Percentiles rank a stretch among this genome's conserved stretches.
Evolutionary conservation across 108 stramenopile species (phyloP).

Genomic region (Cyclostephanos tholiformis): DNA sequence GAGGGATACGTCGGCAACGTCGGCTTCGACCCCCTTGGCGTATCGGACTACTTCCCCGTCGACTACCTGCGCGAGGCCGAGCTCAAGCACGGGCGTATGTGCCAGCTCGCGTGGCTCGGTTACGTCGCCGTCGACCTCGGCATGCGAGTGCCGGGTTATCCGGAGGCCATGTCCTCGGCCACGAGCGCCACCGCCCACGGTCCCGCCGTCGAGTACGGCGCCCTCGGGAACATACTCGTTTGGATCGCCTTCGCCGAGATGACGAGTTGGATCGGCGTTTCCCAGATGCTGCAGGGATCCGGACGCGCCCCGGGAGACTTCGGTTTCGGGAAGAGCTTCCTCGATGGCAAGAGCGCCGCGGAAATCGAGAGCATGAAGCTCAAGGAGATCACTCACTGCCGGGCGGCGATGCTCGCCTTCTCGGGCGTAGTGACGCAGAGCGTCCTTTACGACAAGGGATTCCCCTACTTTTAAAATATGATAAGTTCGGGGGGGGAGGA

Average conservation of each 20-base stretch:
- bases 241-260: conserved; percentile 77
- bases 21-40: conserved; percentile 93
- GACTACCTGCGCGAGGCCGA: conserved; percentile 94
- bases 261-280: conserved; percentile 65
- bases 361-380: conserved; percentile 80
- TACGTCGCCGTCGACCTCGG: conserved; percentile 91
- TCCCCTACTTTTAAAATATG: conserved; percentile 70
- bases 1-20: conserved; percentile 85
- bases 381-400: conserved; percentile 93
- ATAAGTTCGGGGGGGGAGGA: neutral
- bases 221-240: conserved; percentile 80
- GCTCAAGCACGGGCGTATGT: conserved; percentile 95
- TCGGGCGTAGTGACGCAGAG: conserved; percentile 93
- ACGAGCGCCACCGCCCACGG: conserved; percentile 86
- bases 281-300: conserved; percentile 90
- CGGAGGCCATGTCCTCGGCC: conserved; percentile 76
- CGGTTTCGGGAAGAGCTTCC: conserved; percentile 84
- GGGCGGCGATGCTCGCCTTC: conserved; percentile 95
- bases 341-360: conserved; percentile 67
- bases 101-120: conserved; percentile 91
- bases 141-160: conserved; percentile 74
- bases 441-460: conserved; percentile 87
- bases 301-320: conserved; percentile 95
- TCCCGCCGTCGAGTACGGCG: conserved; percentile 76
- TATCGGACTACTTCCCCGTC: conserved; percentile 86